Evolutionary conservation across 177 flowering plant species (phyloP).

Genomic region (Vitis hybrid): DNA sequence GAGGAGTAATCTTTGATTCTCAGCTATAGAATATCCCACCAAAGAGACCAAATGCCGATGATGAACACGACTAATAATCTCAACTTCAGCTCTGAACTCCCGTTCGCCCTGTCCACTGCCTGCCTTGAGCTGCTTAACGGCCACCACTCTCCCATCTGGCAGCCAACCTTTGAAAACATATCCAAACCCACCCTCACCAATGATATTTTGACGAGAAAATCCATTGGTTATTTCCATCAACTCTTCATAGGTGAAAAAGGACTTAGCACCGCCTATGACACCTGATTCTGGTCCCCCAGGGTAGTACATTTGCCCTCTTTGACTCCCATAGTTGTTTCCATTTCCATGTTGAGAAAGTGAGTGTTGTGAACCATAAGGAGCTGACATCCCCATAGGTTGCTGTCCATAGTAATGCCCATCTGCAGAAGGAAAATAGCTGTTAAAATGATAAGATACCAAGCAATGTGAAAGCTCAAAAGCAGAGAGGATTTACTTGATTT

Average conservation of each 20-base stretch:
- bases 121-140: slow-evolving; percentile 61
- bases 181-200: slow-evolving; percentile 71
- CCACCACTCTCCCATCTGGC: slow-evolving; percentile 48
- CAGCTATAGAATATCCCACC: slow-evolving; percentile 57
- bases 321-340: slow-evolving; percentile 34
- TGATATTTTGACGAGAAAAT: slow-evolving; percentile 40
- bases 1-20: slow-evolving; percentile 51
- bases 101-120: slow-evolving; percentile 62
- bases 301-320: slow-evolving; percentile 12
- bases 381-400: slow-evolving; percentile 18
- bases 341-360: slow-evolving; percentile 1
- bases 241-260: slow-evolving; percentile 51
- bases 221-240: slow-evolving; percentile 48
- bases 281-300: slow-evolving; percentile 28
- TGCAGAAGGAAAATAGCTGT: slow-evolving; percentile 9
- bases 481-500: slow-evolving; percentile 28
- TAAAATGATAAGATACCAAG: not conserved
- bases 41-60: slow-evolving; percentile 67
- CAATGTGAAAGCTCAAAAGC: not conserved
- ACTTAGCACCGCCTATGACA: slow-evolving; percentile 25
- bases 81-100: slow-evolving; percentile 63
- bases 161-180: slow-evolving; percentile 49
- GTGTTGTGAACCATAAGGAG: slow-evolving; percentile 14
- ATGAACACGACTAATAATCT: slow-evolving; percentile 65
- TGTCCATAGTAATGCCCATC: slow-evolving; percentile 32